A percentile compares a stretch with the other conserved stretches of the same genome.
Evolutionary conservation across 768 basidiomycete genomes (phyloP).

Genomic region (Lactifluus rugatus): DNA sequence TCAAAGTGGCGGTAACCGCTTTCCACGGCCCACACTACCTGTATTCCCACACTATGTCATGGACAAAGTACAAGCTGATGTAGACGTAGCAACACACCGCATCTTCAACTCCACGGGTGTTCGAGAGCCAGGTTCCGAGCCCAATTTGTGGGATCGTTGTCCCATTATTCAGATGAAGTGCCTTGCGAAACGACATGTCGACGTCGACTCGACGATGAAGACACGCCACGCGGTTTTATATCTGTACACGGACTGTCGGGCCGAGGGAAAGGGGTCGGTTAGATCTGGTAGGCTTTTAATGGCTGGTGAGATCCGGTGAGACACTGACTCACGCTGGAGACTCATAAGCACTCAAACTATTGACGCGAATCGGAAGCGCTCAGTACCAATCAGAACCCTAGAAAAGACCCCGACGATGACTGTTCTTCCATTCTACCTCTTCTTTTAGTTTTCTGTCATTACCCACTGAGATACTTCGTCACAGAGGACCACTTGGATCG

Average conservation of each 20-base stretch:
- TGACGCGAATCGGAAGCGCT: too few relatives aligned
- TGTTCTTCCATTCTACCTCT: background rate
- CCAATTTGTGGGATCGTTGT: constrained; percentile 64
- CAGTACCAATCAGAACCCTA: too few relatives aligned
- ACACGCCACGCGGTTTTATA: too few relatives aligned
- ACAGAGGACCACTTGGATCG: too few relatives aligned
- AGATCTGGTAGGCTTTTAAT: too few relatives aligned
- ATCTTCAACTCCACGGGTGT: constrained; percentile 64
- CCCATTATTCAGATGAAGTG: constrained; percentile 37
- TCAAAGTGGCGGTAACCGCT: constrained; percentile 82
- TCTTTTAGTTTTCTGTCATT: background rate
- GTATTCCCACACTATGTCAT: constrained; percentile 1
- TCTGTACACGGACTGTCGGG: too few relatives aligned
- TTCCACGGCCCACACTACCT: constrained; percentile 69
- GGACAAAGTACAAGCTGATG: background rate
- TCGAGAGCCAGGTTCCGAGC: constrained; percentile 73
- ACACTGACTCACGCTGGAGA: too few relatives aligned
- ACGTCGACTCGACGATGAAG: too few relatives aligned
- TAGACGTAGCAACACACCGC: constrained; percentile 36
- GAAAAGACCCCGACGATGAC: background rate
- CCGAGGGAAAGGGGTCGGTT: too few relatives aligned
- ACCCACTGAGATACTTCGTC: background rate
- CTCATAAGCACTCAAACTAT: too few relatives aligned
- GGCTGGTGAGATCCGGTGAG: too few relatives aligned
- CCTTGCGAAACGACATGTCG: constrained; percentile 35